Evolutionary conservation across 441 rosid genomes (phyloP).

Genomic region (Kokia cookei): DNA sequence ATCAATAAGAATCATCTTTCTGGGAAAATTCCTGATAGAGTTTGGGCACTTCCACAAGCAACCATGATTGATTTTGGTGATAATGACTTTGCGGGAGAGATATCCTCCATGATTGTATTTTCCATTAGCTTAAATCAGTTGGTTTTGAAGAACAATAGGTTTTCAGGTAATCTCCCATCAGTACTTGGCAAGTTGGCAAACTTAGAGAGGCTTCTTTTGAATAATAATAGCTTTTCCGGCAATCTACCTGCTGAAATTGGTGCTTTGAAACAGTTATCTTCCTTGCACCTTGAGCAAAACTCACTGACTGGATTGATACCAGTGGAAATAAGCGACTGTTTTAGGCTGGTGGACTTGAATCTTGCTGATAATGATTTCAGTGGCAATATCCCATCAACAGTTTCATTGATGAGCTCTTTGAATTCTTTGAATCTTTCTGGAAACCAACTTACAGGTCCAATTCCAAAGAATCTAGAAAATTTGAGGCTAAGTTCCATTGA

Average conservation of each 20-base stretch:
- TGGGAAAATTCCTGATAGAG: conserved; percentile 45
- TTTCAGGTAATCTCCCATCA: conserved; percentile 57
- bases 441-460: conserved; percentile 54
- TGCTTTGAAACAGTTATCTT: conserved; percentile 41
- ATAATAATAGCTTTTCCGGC: conserved; percentile 55
- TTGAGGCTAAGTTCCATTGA: conserved; percentile 77
- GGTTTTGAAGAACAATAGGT: conserved; percentile 53
- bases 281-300: conserved; percentile 68
- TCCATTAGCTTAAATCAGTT: conserved; percentile 48
- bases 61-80: conserved; percentile 53
- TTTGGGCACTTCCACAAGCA: conserved; percentile 65
- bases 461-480: conserved; percentile 44
- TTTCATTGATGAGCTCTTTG: conserved; percentile 45
- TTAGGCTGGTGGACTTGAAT: conserved; percentile 61
- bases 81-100: conserved; percentile 54
- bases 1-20: conserved; percentile 46
- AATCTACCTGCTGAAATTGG: conserved; percentile 50
- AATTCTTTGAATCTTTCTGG: conserved; percentile 76
- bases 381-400: conserved; percentile 47
- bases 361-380: conserved; percentile 60
- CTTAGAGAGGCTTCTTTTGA: conserved; percentile 55
- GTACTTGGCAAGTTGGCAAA: conserved; percentile 45
- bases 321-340: conserved; percentile 35
- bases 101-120: conserved; percentile 37
- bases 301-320: conserved; percentile 63